Percentiles rank a stretch among this genome's conserved stretches.
phyloP scores from a whole-genome alignment of 1,139 yeast species.

The Saccharomyces pastorianus region DNA sequence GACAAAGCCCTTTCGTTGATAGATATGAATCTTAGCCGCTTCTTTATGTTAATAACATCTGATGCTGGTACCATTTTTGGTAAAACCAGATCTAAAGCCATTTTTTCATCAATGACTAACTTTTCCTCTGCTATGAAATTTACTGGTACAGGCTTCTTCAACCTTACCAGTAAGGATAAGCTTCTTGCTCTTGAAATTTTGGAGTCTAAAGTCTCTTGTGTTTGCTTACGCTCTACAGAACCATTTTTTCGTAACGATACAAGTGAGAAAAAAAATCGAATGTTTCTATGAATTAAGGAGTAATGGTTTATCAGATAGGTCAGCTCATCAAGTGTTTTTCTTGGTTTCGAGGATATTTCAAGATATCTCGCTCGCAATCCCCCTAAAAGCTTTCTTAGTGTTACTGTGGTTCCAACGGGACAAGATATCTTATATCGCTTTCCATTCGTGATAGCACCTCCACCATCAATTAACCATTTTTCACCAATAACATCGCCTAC shows the following conservation, averaged over 20 bases:
- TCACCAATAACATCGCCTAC: constrained; percentile 30
- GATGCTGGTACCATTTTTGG: constrained; percentile 31
- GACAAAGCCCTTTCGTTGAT: constrained; percentile 34
- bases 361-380: constrained; percentile 34
- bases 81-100: constrained; percentile 17
- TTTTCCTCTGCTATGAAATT: constrained; percentile 16
- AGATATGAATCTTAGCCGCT: constrained; percentile 23
- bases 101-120: constrained; percentile 10
- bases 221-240: constrained; percentile 10
- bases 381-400: constrained; percentile 30
- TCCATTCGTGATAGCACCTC: constrained; percentile 26
- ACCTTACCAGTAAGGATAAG: constrained; percentile 15
- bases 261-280: constrained; percentile 29
- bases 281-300: constrained; percentile 28
- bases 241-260: constrained; percentile 18
- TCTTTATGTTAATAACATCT: constrained; percentile 18
- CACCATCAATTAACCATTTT: constrained; percentile 32
- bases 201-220: constrained; percentile 20
- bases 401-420: constrained; percentile 34
- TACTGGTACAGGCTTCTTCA: constrained; percentile 12
- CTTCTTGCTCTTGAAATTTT: constrained; percentile 14
- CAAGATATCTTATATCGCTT: constrained; percentile 23
- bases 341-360: constrained; percentile 25
- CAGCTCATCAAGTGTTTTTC: constrained; percentile 25
- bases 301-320: constrained; percentile 29